Evolutionary conservation across 768 basidiomycete species (phyloP).

Genomic region (Psilocybe cyanescens): DNA sequence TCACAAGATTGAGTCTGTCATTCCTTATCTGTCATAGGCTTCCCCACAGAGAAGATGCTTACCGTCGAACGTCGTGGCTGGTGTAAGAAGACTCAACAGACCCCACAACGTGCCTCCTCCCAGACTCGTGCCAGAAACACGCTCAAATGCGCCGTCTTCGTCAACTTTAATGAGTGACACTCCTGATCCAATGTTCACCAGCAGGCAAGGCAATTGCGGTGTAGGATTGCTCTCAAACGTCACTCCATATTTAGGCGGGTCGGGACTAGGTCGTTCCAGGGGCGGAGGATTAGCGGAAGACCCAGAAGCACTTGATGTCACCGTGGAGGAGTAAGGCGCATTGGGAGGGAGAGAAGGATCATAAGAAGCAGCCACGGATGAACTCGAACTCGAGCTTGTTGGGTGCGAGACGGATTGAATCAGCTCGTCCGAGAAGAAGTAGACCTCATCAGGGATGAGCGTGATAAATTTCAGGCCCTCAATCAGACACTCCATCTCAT

Average conservation of each 20-base stretch:
- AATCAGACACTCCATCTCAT: slow-evolving; percentile 99
- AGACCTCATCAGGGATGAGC: slow-evolving; percentile 95
- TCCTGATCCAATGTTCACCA: slow-evolving; percentile 98
- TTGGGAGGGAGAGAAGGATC: slow-evolving; percentile 12
- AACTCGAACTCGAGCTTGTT: slow-evolving; percentile 15
- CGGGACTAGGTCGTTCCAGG: slow-evolving; percentile 86
- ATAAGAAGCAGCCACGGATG: slow-evolving; percentile 22
- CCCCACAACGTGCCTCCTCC: slow-evolving; percentile 99
- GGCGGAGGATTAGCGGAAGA: slow-evolving; percentile 13
- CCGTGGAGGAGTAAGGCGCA: not conserved
- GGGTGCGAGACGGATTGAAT: slow-evolving; percentile 65
- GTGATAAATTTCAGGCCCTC: slow-evolving; percentile 96
- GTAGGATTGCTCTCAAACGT: slow-evolving; percentile 84
- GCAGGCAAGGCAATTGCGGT: slow-evolving; percentile 91
- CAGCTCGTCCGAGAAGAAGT: slow-evolving; percentile 98
- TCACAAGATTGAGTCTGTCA: slow-evolving; percentile 8
- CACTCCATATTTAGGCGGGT: slow-evolving; percentile 88
- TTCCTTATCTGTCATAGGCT: slow-evolving; percentile 3
- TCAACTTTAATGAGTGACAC: slow-evolving; percentile 98
- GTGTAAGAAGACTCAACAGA: slow-evolving; percentile 90
- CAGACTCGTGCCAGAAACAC: slow-evolving; percentile 95
- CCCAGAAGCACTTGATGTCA: slow-evolving; percentile 7
- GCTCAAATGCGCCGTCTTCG: slow-evolving; percentile 93
- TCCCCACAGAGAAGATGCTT: slow-evolving; percentile 34
- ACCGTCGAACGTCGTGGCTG: slow-evolving; percentile 96